Conservation (phyloP, 2,329 filamentous ascomycete species). For the Fusarium aywerte region DNA sequence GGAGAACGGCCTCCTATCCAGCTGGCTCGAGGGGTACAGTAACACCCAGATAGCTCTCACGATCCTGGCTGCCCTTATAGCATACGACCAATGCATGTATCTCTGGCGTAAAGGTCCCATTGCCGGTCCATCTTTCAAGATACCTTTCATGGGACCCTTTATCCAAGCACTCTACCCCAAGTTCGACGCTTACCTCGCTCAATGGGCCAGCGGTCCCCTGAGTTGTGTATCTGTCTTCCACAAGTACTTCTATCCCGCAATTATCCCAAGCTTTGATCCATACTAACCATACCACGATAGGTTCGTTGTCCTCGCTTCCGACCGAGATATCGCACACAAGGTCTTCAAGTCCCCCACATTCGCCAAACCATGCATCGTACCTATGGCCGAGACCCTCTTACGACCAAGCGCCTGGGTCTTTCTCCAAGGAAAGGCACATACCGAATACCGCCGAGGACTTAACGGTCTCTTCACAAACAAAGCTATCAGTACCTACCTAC, state of each 20-base stretch:
- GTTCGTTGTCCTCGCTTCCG: conserved; percentile 82
- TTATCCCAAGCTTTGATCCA: fast-evolving
- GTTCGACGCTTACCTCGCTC: conserved; percentile 77
- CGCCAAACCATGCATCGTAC: conserved; percentile 81
- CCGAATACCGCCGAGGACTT: conserved; percentile 81
- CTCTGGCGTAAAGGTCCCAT: conserved; percentile 70
- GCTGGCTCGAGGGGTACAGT: conserved; percentile 17
- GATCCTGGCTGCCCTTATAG: conserved; percentile 47
- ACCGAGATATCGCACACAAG: conserved; percentile 81
- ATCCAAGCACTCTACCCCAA: conserved; percentile 78
- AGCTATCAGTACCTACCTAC: conserved; percentile 76
- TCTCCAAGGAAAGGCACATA: conserved; percentile 78
- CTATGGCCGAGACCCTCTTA: conserved; percentile 75
- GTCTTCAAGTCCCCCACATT: conserved; percentile 82
- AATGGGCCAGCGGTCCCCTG: conserved; percentile 81
- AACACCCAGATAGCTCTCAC: conserved; percentile 43
- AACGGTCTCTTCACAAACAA: conserved; percentile 79
- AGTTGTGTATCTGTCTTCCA: conserved; percentile 88
- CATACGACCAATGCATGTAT: conserved; percentile 64
- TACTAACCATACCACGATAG: conserved; percentile 52
- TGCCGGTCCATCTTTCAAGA: conserved; percentile 71
- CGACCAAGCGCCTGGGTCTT: conserved; percentile 82
- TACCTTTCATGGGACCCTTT: conserved; percentile 80
- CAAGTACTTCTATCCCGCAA: conserved; percentile 68
- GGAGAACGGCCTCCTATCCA: conserved; percentile 10